These are phyloP conservation scores for Gnomoniopsis sp. DNA, from an alignment of 2,329 filamentous ascomycete species.

Conservation along the genomic window DNA sequence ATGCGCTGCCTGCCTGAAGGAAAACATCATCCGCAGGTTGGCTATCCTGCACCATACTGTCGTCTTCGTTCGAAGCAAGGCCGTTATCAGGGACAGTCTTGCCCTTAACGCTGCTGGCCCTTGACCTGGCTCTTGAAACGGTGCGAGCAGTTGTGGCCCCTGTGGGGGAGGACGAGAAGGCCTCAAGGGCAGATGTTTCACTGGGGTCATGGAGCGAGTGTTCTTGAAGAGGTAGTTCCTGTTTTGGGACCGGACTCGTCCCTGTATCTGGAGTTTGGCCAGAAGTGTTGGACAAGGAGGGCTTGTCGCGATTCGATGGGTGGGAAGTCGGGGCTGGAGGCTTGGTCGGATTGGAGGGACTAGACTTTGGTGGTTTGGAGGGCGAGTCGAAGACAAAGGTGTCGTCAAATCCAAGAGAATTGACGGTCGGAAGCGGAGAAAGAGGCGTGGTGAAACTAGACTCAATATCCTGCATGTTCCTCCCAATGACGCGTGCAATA, in stretches of 20 bases:
- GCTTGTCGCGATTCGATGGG: conserved; percentile 5
- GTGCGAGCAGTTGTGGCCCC: conserved; percentile 52
- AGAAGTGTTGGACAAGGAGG: conserved; percentile 4
- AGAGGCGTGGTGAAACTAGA: conserved; percentile 60
- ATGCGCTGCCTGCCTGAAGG: conserved; percentile 27
- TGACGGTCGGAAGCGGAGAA: conserved; percentile 51
- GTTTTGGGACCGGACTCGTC: conserved; percentile 5
- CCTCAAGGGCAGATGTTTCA: conserved; percentile 47
- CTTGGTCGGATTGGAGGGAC: not conserved
- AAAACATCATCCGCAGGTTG: conserved; percentile 26
- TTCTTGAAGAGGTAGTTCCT: conserved; percentile 18
- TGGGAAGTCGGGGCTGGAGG: conserved; percentile 8
- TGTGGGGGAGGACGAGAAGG: conserved; percentile 54
- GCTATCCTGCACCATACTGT: conserved; percentile 17
- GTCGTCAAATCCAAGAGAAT: conserved; percentile 50
- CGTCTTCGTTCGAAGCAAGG: conserved; percentile 22
- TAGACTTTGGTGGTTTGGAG: conserved; percentile 25
- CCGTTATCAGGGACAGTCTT: conserved; percentile 20
- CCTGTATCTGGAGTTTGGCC: not conserved
- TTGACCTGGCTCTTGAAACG: conserved; percentile 49
- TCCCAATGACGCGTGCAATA: conserved; percentile 50
- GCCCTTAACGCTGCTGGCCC: conserved; percentile 29
- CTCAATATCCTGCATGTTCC: conserved; percentile 61
- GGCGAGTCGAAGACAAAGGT: conserved; percentile 56
- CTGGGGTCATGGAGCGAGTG: conserved; percentile 28